Percentiles rank a stretch among this genome's conserved stretches.
Evolutionary conservation across 192 early-diverging fungal genomes (phyloP).

Genomic region (Backusella tuberculispora): DNA sequence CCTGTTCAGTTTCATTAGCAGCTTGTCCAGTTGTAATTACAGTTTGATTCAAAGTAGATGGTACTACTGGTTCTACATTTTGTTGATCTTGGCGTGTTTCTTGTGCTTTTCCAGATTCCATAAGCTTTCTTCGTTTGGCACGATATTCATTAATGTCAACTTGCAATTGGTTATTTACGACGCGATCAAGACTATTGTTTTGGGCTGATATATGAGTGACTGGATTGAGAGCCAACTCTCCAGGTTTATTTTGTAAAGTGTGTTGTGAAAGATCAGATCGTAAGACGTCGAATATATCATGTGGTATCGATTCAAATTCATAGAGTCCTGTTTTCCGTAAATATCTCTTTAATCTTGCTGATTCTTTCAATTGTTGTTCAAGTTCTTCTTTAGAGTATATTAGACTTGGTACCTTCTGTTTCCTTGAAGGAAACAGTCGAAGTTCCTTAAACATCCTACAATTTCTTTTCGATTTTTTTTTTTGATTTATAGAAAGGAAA

Average conservation of each 20-base stretch:
- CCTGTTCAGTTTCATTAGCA: too few species aligned
- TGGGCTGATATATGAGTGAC: background rate
- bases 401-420: background rate
- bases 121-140: background rate
- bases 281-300: background rate
- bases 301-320: constrained; percentile 1
- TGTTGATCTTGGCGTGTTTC: background rate
- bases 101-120: background rate
- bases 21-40: too few species aligned
- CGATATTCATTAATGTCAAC: background rate
- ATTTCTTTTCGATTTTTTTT: background rate
- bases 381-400: background rate
- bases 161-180: background rate
- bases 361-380: background rate
- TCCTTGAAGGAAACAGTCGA: background rate
- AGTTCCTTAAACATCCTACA: background rate
- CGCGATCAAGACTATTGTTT: background rate
- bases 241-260: background rate
- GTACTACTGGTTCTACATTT: background rate
- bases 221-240: background rate
- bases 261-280: background rate
- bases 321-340: background rate
- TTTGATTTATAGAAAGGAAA: background rate
- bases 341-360: background rate
- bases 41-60: too few species aligned